Evolutionary conservation across 1,139 yeast genomes (phyloP).

Genomic region (Suhomyces wounanorum): DNA sequence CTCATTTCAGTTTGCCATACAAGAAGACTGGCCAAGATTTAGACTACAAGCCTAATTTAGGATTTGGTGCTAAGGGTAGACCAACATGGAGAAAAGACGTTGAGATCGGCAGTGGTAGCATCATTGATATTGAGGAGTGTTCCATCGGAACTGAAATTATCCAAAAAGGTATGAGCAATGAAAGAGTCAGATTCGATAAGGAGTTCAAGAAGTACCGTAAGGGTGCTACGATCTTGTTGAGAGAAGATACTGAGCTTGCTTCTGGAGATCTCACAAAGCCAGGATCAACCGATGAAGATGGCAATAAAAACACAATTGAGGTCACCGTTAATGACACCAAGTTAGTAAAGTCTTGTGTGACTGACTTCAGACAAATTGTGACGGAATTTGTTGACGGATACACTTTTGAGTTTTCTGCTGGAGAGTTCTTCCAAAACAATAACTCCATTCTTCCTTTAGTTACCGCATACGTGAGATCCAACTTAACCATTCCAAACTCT

Average conservation of each 20-base stretch:
- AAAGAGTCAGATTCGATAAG: slow-evolving; percentile 55
- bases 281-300: slow-evolving; percentile 47
- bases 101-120: slow-evolving; percentile 42
- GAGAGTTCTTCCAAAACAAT: slow-evolving; percentile 94
- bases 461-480: slow-evolving; percentile 75
- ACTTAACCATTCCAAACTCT: slow-evolving; percentile 50
- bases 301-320: slow-evolving; percentile 32
- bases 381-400: slow-evolving; percentile 74
- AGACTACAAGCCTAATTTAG: slow-evolving; percentile 66
- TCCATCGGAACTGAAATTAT: slow-evolving; percentile 80
- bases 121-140: slow-evolving; percentile 91
- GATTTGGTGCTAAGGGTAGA: slow-evolving; percentile 85
- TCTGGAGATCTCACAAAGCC: slow-evolving; percentile 21
- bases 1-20: slow-evolving; percentile 89
- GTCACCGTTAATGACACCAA: slow-evolving; percentile 23
- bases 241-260: slow-evolving; percentile 66
- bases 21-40: slow-evolving; percentile 37
- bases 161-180: slow-evolving; percentile 72
- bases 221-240: slow-evolving; percentile 83
- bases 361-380: slow-evolving; percentile 76
- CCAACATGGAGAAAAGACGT: slow-evolving; percentile 64
- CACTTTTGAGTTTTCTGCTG: slow-evolving; percentile 85
- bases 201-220: slow-evolving; percentile 62
- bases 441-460: slow-evolving; percentile 86
- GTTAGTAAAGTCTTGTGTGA: slow-evolving; percentile 54